Conservation (phyloP, 2,329 filamentous ascomycete species). For the Penicillium palitans region DNA sequence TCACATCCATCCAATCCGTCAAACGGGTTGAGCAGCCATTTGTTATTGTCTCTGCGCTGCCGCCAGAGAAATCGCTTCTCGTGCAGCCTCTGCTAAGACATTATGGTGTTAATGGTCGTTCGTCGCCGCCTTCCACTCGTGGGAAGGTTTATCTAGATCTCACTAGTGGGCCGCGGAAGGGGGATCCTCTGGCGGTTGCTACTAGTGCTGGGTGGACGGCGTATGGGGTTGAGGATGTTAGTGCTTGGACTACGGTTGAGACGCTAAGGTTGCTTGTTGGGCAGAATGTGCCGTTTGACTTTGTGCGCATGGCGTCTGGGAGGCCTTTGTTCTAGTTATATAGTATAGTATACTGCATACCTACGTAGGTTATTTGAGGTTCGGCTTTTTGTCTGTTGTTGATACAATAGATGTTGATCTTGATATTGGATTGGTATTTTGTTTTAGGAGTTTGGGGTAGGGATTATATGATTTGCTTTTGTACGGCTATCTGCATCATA, state of each 20-base stretch:
- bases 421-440: neutral
- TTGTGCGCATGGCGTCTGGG: slow-evolving; percentile 72
- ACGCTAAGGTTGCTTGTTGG: slow-evolving; percentile 75
- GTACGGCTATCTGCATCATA: neutral
- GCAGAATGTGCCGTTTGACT: slow-evolving; percentile 85
- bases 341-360: neutral
- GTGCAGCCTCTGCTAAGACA: slow-evolving; percentile 76
- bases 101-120: slow-evolving; percentile 54
- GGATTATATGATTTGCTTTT: neutral
- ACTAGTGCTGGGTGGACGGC: slow-evolving; percentile 74
- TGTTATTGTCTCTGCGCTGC: slow-evolving; percentile 75
- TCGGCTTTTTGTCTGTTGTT: slow-evolving; percentile 2
- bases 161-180: slow-evolving; percentile 66
- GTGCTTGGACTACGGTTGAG: slow-evolving; percentile 81
- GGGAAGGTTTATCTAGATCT: slow-evolving; percentile 79
- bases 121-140: slow-evolving; percentile 38
- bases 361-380: neutral
- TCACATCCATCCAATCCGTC: slow-evolving; percentile 73
- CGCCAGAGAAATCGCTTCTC: slow-evolving; percentile 74
- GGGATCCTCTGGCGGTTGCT: slow-evolving; percentile 69
- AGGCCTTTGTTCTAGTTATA: slow-evolving; percentile 51
- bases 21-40: slow-evolving; percentile 78
- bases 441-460: neutral
- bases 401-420: neutral
- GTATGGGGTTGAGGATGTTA: slow-evolving; percentile 76